Base-by-base conservation (phyloP, 1,284 basidiomycete species). In the Stereum hirsutum region DNA sequence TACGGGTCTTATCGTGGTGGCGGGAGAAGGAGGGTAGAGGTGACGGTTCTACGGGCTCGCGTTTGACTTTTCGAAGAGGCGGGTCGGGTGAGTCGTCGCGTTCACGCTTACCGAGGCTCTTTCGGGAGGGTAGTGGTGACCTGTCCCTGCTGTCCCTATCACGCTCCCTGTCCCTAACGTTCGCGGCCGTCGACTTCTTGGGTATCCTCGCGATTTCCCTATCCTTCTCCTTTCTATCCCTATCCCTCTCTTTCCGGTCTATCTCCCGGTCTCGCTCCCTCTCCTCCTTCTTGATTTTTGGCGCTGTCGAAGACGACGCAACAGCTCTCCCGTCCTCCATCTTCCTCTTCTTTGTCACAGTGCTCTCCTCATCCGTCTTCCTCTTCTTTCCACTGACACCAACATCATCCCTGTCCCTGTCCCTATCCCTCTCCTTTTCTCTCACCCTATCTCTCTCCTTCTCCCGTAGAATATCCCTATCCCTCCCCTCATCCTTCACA, bases 391-490 rank as follows among this genome's bases (percentile, higher is more conserved):
- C n/a, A n/a, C n/a, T n/a, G n/a, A n/a, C n/a, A n/a, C n/a, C n/a
- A n/a, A n/a, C n/a, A n/a, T n/a, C n/a, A n/a, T n/a, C n/a, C n/a
- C n/a, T n/a, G 31, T 39, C 38, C 31, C 15, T 8, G 19, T 41
- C 42, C 23, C 46, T 45, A n/a, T 45, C 46, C 19, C 42, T 32
- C 28, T 53, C 52, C 19, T 48, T 41, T 15, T 48, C 48, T 32
- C 43, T 43, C 25, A 31, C 35, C 19, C 50, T 46, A 21, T 48
- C 42, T 21, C 49, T 32, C 17, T 43, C 46, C 6, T 42, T 57
- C 58, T 32, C 45, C 21, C 42, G 34, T 39, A 47, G 40, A 19
- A 40, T 20, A 24, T 42, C 42, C 27, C 35, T 39, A n/a, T 44
- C 24, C 21, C 28, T 20, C 34, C 20, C 34, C 5, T 30, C 10